Percentiles rank a stretch among this genome's conserved stretches.
phyloP scores from a whole-genome alignment of 768 basidiomycete species.

The Phanerochaete sordida region DNA sequence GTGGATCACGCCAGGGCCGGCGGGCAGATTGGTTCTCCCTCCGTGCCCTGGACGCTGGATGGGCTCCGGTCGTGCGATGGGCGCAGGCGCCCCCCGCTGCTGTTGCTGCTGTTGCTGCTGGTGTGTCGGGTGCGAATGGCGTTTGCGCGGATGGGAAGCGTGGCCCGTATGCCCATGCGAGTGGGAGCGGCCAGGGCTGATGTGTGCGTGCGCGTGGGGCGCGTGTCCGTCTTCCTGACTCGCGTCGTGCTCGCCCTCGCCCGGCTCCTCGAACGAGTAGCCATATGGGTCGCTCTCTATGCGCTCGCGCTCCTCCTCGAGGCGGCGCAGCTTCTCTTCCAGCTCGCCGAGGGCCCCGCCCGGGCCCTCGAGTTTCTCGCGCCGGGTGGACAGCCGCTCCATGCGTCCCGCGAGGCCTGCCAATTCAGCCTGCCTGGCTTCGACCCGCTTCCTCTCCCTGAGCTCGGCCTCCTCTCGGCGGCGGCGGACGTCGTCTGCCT shows the following conservation, averaged over 20 bases:
- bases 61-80: constrained; percentile 12
- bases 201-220: neutral
- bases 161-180: constrained; percentile 2
- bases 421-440: constrained; percentile 57
- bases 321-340: constrained; percentile 58
- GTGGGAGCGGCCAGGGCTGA: neutral
- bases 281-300: constrained; percentile 30
- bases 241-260: constrained; percentile 12
- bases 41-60: constrained; percentile 15
- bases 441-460: constrained; percentile 49
- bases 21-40: constrained; percentile 9
- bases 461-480: constrained; percentile 48
- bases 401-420: constrained; percentile 52
- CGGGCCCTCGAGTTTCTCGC: constrained; percentile 59
- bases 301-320: constrained; percentile 58
- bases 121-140: constrained; percentile 18
- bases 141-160: constrained; percentile 6
- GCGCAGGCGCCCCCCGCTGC: constrained; percentile 14
- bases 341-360: constrained; percentile 54
- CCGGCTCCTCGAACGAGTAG: constrained; percentile 15
- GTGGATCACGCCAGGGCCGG: constrained; percentile 25
- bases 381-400: constrained; percentile 63
- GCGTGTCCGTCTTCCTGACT: constrained; percentile 10
- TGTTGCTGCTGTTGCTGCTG: too few species aligned
- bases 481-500: constrained; percentile 42